phyloP scores from a whole-genome alignment of 108 stramenopile genomes.

The Stephanodiscus triporus region DNA sequence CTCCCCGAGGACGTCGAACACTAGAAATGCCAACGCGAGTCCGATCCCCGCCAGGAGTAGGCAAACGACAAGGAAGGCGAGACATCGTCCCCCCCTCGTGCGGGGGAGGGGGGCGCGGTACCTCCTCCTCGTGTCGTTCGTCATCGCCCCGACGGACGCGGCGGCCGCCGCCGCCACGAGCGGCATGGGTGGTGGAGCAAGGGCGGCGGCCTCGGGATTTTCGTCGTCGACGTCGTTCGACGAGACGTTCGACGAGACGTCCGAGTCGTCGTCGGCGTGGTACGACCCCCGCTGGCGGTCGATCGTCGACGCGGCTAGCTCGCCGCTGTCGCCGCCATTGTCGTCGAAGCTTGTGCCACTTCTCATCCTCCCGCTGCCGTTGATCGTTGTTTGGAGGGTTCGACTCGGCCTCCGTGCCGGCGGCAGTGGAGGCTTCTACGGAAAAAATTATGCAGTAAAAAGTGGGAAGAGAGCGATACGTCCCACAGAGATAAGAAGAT shows the following conservation, averaged over 20 bases:
- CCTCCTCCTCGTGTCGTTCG: constrained; percentile 19
- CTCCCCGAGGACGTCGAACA: background rate
- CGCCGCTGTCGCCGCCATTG: background rate
- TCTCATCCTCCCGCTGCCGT: no score
- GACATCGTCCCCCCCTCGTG: constrained; percentile 37
- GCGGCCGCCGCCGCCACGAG: background rate
- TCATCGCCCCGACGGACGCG: no score
- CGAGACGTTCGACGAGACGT: constrained; percentile 26
- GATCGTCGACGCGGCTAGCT: background rate
- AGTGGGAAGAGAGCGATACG: no score
- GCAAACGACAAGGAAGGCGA: background rate
- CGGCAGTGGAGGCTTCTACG: no score
- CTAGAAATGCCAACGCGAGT: background rate
- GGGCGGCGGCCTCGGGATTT: background rate
- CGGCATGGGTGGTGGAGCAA: background rate
- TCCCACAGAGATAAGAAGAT: background rate
- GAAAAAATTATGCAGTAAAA: background rate
- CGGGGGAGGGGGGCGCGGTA: constrained; percentile 36
- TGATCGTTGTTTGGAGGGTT: no score
- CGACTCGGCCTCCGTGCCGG: no score
- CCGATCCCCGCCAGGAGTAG: background rate
- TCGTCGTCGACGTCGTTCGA: no score
- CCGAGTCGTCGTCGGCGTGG: constrained; percentile 46
- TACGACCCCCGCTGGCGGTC: background rate
- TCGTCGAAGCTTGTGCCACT: background rate